Base-by-base conservation (phyloP, 805 yeast genomes). In the Myxozyma lipomycoides region DNA sequence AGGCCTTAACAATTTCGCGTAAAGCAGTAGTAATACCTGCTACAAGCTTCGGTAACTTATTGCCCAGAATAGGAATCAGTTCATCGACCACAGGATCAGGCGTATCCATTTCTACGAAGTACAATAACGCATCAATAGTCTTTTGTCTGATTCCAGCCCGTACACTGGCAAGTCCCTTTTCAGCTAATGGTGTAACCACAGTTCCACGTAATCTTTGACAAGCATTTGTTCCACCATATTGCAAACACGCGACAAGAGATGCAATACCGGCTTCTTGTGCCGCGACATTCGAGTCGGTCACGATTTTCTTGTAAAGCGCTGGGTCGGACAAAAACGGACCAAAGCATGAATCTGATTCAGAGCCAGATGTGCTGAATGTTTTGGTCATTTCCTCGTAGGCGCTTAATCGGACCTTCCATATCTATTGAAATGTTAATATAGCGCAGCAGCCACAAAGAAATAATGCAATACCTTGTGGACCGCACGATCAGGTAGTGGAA, bases 251-350 rank as follows among this genome's bases (percentile, higher is more conserved):
- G 12, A 68, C 68, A 4, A 87, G 65, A 5, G 85, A 75, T 2
- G 70, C 65, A 19, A 88, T 70, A 3, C 87, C 98, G 1, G 83
- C 71, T 62, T 93, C 98, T 58, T 89, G 95, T 0, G 98, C 95
- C 17, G 84, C 93, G 18, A 89, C 96, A 64, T 93, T 93, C 28
- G 83, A 66, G 64, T 93, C 98, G 2, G 78, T 73, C 5, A 85
- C 82, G 37, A 83, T 75, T 58, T 73, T 73, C 58, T 78, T 81
- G 61, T 82, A 71, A 2, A n/a, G n/a, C n/a, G n/a, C n/a, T n/a
- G n/a, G n/a, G n/a, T n/a, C n/a, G n/a, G n/a, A n/a, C n/a, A n/a
- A n/a, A n/a, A n/a, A n/a, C n/a, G n/a, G n/a, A n/a, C n/a, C n/a
- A n/a, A n/a, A n/a, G n/a, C n/a, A n/a, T n/a, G n/a, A n/a, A n/a